phyloP scores from a whole-genome alignment of 2,329 filamentous ascomycete genomes.

The Escovopsis sp. region DNA sequence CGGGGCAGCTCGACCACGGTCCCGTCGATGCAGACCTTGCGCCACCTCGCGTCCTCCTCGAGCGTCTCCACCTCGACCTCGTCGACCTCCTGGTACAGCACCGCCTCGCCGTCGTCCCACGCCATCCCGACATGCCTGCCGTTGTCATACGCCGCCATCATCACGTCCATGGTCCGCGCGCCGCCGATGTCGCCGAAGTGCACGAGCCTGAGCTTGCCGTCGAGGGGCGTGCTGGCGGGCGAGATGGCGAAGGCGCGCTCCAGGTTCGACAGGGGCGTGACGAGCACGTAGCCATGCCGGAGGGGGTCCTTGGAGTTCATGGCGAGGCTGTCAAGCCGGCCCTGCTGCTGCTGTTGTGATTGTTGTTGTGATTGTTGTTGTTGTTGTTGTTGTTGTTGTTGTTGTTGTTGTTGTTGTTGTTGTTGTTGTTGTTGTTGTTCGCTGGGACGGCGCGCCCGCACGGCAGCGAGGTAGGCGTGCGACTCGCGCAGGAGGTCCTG shows the following conservation, averaged over 20 bases:
- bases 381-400: too few relatives aligned
- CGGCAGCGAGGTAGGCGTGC: slow-evolving; percentile 34
- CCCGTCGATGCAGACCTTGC: slow-evolving; percentile 83
- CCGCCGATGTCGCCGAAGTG: slow-evolving; percentile 57
- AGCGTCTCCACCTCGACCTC: slow-evolving; percentile 50
- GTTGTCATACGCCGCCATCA: slow-evolving; percentile 48
- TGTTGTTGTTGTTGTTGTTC: too few relatives aligned
- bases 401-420: too few relatives aligned
- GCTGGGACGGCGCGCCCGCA: slow-evolving; percentile 21
- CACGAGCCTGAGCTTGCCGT: slow-evolving; percentile 56
- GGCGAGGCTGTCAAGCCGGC: too few relatives aligned
- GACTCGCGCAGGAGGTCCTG: slow-evolving; percentile 49
- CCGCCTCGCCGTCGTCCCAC: slow-evolving; percentile 41
- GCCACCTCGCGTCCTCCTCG: slow-evolving; percentile 60
- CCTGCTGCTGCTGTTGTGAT: too few relatives aligned
- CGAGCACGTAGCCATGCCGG: slow-evolving; percentile 62
- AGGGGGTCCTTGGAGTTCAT: slow-evolving; percentile 17
- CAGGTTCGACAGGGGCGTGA: slow-evolving; percentile 63
- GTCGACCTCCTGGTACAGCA: slow-evolving; percentile 59
- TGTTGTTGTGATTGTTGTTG: too few relatives aligned
- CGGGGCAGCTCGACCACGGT: slow-evolving; percentile 63
- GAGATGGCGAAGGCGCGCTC: slow-evolving; percentile 75
- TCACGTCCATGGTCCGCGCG: slow-evolving; percentile 58
- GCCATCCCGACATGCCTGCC: slow-evolving; percentile 40
- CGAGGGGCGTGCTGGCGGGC: slow-evolving; percentile 53